Percentiles rank a stretch among this genome's conserved stretches.
These are phyloP conservation scores for Helotiales sp. DNA, from an alignment of 2,329 filamentous ascomycete species.

Conservation along the genomic window DNA sequence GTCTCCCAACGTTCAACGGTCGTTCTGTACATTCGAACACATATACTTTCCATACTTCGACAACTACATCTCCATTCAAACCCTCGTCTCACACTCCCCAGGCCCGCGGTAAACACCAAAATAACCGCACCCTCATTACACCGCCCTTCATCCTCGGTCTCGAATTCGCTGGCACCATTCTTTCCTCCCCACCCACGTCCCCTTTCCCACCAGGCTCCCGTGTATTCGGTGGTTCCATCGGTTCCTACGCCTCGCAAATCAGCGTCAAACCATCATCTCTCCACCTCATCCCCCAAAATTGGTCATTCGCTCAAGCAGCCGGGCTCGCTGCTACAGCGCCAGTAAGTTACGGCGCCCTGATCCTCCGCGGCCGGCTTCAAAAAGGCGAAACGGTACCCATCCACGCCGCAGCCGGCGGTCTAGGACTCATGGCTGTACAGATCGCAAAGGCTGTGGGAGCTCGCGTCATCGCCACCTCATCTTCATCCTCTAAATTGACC, in stretches of 20 bases:
- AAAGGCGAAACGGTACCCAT: slow-evolving; percentile 42
- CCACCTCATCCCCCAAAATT: slow-evolving; percentile 40
- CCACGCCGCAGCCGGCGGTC: slow-evolving; percentile 42
- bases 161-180: slow-evolving; percentile 63
- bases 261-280: slow-evolving; percentile 47
- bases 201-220: slow-evolving; percentile 52
- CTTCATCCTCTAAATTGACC: slow-evolving; percentile 51
- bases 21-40: background rate
- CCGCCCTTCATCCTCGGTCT: slow-evolving; percentile 64
- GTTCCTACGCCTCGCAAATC: slow-evolving; percentile 59
- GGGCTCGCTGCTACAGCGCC: slow-evolving; percentile 37
- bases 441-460: slow-evolving; percentile 59
- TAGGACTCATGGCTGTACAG: slow-evolving; percentile 59
- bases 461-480: slow-evolving; percentile 58
- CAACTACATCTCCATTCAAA: slow-evolving; percentile 2
- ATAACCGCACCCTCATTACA: slow-evolving; percentile 58
- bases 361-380: slow-evolving; percentile 29
- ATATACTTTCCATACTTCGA: too few relatives aligned
- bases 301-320: slow-evolving; percentile 32
- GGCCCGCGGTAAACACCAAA: slow-evolving; percentile 63
- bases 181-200: slow-evolving; percentile 45
- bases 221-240: slow-evolving; percentile 58
- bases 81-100: slow-evolving; percentile 27
- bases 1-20: background rate
- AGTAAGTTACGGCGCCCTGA: slow-evolving; percentile 36